Base-by-base conservation (phyloP, 257 asterid genomes). In the Dorcoceras hygrometricum region DNA sequence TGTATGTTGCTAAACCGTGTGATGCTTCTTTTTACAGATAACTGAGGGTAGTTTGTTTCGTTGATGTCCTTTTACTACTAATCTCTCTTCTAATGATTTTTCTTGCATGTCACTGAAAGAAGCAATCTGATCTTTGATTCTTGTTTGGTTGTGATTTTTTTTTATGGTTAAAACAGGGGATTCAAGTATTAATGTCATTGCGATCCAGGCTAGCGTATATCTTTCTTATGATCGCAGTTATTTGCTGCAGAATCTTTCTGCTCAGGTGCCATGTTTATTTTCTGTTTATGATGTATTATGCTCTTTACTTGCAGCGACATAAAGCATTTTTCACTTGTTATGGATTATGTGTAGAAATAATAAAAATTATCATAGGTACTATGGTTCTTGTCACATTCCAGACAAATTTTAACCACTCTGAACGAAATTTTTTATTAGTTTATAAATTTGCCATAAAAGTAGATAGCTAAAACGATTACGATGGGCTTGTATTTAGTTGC, bases 151-250 rank as follows among this genome's bases (percentile, higher is more conserved):
- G 62, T 16, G 50, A 22, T 46, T 18, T 57, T 18, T 57, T 28
- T 68, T 29, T 28, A 36, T 72, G 54, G n/a, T 63, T 26, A 65
- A 80, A 63, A n/a, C 89, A 94, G 99, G 95, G 77, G 87, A 84
- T 43, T 84, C 93, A 73, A 63, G 55, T 65, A 68, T 90, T 48
- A 82, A 85, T 72, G 73, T 94, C 72, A 78, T 90, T 76, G 89
- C 96, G 27, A 84, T 94, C 70, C 96, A 88, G 78, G 99, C 96
- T 62, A 85, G 85, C 68, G 83, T 94, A 64, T 91, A 94, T 79
- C 99, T 94, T 71, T 88, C 97, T 43, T 86, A 28, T 65, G 87
- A 94, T 65, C 95, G 85, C 73, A 83, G 63, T 24, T 90, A 90
- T 84, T 73, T 87, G 77, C 76, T 88, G 71, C 99, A 94, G 82